These are phyloP conservation scores for Cryphonectria parasitica DNA, from an alignment of 2,329 filamentous ascomycete species.

Conservation along the genomic window DNA sequence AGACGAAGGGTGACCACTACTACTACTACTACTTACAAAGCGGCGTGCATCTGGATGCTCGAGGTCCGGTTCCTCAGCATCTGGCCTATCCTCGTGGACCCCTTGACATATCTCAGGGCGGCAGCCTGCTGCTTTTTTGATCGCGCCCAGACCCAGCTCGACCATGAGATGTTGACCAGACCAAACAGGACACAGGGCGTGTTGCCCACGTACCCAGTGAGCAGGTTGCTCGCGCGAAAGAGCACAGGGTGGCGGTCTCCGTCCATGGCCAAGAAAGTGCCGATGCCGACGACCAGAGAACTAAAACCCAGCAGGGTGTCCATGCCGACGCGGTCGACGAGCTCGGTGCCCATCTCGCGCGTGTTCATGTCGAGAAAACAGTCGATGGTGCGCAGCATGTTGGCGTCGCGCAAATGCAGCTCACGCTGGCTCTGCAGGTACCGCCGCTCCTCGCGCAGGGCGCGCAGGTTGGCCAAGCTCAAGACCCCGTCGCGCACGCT, in stretches of 20 bases:
- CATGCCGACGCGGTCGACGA: constrained; percentile 55
- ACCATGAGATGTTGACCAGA: constrained; percentile 53
- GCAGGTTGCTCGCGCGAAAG: constrained; percentile 52
- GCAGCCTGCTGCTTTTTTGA: constrained; percentile 44
- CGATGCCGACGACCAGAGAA: constrained; percentile 52
- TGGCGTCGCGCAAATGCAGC: constrained; percentile 30
- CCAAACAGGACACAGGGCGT: constrained; percentile 53
- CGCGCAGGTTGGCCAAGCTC: constrained; percentile 50
- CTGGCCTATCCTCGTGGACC: constrained; percentile 32
- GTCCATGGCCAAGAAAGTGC: constrained; percentile 58
- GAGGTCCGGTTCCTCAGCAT: constrained; percentile 43
- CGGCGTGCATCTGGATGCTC: constrained; percentile 49
- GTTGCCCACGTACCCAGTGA: constrained; percentile 61
- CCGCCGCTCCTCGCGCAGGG: constrained; percentile 47
- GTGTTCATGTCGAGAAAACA: constrained; percentile 48
- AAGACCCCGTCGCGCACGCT: constrained; percentile 49
- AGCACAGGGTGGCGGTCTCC: constrained; percentile 46
- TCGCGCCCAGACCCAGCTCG: constrained; percentile 45
- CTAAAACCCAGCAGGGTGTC: constrained; percentile 54
- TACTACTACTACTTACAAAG: constrained; percentile 31
- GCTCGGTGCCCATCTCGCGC: constrained; percentile 55
- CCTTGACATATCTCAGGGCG: constrained; percentile 34
- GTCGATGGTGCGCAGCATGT: constrained; percentile 35
- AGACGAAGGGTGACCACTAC: not conserved
- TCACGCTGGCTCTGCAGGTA: constrained; percentile 36